Percentiles rank a stretch among this genome's conserved stretches.
Conservation (phyloP, 768 basidiomycete species). For the Podaxis rugospora region DNA sequence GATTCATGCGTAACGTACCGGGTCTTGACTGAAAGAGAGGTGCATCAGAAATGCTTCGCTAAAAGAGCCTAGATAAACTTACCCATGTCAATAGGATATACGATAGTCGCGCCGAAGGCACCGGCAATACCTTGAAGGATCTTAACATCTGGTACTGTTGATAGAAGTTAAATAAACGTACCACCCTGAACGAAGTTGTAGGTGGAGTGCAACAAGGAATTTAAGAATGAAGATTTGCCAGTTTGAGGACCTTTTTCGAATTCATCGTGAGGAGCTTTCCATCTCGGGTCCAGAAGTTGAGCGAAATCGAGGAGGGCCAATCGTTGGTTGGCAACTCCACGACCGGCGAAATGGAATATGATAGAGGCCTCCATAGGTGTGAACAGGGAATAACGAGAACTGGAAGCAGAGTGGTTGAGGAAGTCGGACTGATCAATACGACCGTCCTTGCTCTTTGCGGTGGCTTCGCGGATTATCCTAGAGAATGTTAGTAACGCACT, state of each 20-base stretch:
- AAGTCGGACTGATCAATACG: conserved; percentile 97
- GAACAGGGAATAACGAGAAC: conserved; percentile 90
- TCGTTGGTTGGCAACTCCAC: conserved; percentile 65
- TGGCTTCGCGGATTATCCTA: conserved; percentile 87
- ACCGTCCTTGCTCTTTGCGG: conserved; percentile 87
- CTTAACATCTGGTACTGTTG: conserved; percentile 12
- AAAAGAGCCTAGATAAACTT: conserved; percentile 25
- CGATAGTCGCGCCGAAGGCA: conserved; percentile 93
- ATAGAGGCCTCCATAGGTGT: conserved; percentile 99
- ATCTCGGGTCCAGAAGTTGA: conserved; percentile 86
- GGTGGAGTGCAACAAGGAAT: conserved; percentile 58
- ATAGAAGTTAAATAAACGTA: conserved; percentile 21
- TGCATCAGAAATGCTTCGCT: neutral
- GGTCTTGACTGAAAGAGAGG: conserved; percentile 60
- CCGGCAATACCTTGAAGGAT: conserved; percentile 73
- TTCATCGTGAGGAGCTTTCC: conserved; percentile 68
- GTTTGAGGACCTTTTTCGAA: conserved; percentile 27
- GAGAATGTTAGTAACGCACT: neutral
- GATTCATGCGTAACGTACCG: conserved; percentile 36
- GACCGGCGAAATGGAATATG: conserved; percentile 95
- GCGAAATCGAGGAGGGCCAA: conserved; percentile 89
- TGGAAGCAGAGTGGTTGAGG: conserved; percentile 80
- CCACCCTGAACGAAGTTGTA: conserved; percentile 91
- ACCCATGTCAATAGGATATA: conserved; percentile 95
- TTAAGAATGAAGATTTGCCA: conserved; percentile 39